Base-by-base conservation (phyloP, 2,329 filamentous ascomycete genomes). In the Nothopassalora personata region DNA sequence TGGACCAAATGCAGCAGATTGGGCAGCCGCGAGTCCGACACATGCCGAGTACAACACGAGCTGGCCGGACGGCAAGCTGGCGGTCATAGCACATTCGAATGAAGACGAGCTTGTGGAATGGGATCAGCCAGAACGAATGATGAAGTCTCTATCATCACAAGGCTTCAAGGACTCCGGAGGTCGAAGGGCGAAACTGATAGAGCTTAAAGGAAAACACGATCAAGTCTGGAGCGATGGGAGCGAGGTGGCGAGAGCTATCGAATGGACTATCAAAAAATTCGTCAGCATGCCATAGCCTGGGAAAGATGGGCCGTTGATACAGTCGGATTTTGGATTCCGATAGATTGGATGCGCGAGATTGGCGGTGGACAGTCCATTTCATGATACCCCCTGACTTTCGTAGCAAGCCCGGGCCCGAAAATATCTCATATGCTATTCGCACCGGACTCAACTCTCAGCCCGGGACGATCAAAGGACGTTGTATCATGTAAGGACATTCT, bases 141-240 rank as follows among this genome's bases (percentile, higher is more conserved):
- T 78, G 56, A 68, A 70, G 60, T 75, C 76, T 54, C 71, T 88
- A 43, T 68, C 72, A 34, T 72, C 76, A 27, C 72, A 79, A 55
- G 77, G 75, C 0, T 79, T 74, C 68, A 61, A 61, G 7, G 69
- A 65, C 61, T 61, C 56, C 60, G 70, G 56, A 48, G 67, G 66
- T 56, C 68, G 67, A 62, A 66, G 61, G 60, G 68, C 67, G 61
- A 79, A 73, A 71, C 73, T 72, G 6, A 60, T 80, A 62, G 78
- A 83, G 65, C 68, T 86, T 54, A 72, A 70, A 8, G 87, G 84
- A 4, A 77, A 76, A 39, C 88, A 91, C 72, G 82, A 89, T 72
- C 80, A 81, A 63, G 76, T 87, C 2, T 88, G 86, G 84, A 69
- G 81, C 68, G 78, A 83, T 59, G 86, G 86, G 15, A 70, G 70